Conservation (phyloP, 768 basidiomycete genomes). For the Mycena maculata region DNA sequence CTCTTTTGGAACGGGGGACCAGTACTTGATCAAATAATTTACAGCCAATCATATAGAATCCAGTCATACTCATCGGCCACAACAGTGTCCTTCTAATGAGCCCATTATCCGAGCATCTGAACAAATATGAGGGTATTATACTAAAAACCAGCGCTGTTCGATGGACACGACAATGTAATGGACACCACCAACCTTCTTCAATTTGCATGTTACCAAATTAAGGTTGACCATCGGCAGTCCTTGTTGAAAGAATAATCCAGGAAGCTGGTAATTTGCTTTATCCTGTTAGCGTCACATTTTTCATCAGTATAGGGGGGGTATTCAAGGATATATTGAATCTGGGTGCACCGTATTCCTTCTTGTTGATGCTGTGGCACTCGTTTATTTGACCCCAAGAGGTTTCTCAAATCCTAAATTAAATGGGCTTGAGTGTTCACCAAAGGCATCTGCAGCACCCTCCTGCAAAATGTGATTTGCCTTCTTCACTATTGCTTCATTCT, state of each 20-base stretch:
- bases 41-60: too few species aligned
- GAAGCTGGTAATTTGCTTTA: neutral
- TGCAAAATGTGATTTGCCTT: slow-evolving; percentile 1
- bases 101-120: neutral
- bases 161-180: neutral
- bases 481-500: neutral
- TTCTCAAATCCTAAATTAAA: neutral
- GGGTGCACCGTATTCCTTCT: neutral
- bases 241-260: neutral
- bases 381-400: neutral
- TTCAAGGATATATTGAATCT: neutral
- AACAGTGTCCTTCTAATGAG: too few species aligned
- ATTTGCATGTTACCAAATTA: neutral
- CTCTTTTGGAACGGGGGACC: too few species aligned
- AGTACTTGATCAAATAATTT: too few species aligned
- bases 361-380: neutral
- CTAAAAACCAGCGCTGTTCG: neutral
- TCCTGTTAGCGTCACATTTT: neutral
- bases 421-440: neutral
- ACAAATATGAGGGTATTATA: neutral
- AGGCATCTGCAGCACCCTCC: neutral
- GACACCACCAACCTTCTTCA: neutral
- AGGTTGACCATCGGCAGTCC: neutral
- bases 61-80: too few species aligned
- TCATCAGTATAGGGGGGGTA: neutral